Base-by-base conservation (phyloP, 208 protist species). In the Leishmania tarentolae region DNA sequence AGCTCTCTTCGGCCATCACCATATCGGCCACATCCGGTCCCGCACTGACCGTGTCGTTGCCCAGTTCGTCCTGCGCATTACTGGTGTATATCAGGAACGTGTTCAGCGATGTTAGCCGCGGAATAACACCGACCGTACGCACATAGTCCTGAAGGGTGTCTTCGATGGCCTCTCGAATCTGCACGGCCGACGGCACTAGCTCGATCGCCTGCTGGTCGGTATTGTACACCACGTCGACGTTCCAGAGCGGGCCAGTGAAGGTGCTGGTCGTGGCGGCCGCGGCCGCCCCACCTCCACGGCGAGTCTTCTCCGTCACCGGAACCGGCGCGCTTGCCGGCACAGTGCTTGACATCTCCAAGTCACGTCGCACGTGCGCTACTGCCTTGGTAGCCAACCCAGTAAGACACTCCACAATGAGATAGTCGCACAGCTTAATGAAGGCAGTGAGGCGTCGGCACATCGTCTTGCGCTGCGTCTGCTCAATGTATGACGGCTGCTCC, bases 351-450 rank as follows among this genome's bases (percentile, higher is more conserved):
- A 92, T 93, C 71, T 88, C 88, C 71, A 96, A 82, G 76, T 96
- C 93, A 21, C 86, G 65, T 35, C 91, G 87, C 42, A 98, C 82
- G 78, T 93, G 91, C 65, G 88, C 78, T 1, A 98, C 83, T n/a
- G 95, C 91, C 75, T 95, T 95, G 57, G 92, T 83, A 7, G 93
- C 92, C 35, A 99, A 90, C 35, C 81, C 77, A 4, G 95, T 97
- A 28, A 99, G 76, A 76, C 94, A 96, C 83, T 96, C 90, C 68
- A 98, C 94, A 75, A 99, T 89, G 53, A 99, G 90, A 88, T 98
- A 99, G 87, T 99, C 98, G 78, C 93, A 97, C 53, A 99, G 89
- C 63, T 92, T 89, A 75, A 99, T 98, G 85, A 99, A 99, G 77
- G 93, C 91, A 7, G 95, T 97, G 46, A 99, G 92, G 8, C 95